A percentile compares a stretch with the other conserved stretches of the same genome.
These are phyloP conservation scores for Volvox reticuliferus DNA, from an alignment of 139 green algal genomes.

Conservation along the genomic window DNA sequence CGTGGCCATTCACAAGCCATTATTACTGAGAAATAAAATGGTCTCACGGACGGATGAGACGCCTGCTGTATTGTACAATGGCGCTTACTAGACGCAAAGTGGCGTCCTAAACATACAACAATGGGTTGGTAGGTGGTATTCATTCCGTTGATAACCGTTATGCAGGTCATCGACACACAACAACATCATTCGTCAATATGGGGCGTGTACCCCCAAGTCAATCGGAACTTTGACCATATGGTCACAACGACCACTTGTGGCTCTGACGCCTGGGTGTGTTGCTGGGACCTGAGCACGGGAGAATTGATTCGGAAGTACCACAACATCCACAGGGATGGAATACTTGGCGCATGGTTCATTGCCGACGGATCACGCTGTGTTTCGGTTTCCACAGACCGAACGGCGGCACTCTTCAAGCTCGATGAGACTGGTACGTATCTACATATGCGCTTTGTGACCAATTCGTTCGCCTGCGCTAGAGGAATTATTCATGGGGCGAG, in stretches of 20 bases:
- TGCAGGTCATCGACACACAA: no score
- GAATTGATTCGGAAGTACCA: neutral
- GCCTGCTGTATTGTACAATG: no score
- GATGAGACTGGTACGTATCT: neutral
- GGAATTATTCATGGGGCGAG: no score
- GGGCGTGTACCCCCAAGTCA: neutral
- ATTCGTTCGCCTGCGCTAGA: no score
- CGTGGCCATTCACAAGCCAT: no score
- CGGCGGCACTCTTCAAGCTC: neutral
- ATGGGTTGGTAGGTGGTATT: no score
- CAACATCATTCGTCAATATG: neutral
- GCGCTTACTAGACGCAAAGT: no score
- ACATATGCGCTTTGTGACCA: no score
- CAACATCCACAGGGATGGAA: neutral
- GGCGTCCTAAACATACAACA: no score
- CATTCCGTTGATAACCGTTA: no score
- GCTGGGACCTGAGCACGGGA: neutral
- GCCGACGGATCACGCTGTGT: neutral
- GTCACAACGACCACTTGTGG: neutral
- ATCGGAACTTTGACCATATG: neutral
- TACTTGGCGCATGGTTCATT: neutral
- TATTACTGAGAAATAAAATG: no score
- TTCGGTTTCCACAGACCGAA: neutral
- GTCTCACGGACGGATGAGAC: no score
- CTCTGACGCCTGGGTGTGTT: neutral